Evolutionary conservation across 352 stramenopile species (phyloP).

Genomic region (Blastocystis sp.): DNA sequence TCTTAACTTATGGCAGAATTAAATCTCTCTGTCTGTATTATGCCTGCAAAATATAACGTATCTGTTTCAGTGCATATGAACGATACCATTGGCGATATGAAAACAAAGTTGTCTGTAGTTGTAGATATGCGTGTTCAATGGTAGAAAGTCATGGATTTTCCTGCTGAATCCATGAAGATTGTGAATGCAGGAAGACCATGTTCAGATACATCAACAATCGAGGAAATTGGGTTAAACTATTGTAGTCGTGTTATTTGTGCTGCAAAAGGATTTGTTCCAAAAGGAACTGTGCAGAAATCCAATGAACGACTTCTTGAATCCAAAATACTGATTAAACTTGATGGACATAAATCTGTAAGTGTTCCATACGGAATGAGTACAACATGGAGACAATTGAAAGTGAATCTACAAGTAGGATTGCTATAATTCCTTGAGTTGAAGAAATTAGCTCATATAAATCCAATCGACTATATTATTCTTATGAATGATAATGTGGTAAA

Average conservation of each 20-base stretch:
- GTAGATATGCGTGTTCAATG: neutral
- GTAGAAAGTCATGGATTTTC: constrained; percentile 46
- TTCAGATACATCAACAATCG: constrained; percentile 27
- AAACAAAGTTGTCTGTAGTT: constrained; percentile 3
- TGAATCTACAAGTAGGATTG: constrained; percentile 18
- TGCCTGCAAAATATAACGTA: constrained; percentile 4
- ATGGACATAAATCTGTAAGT: constrained; percentile 15
- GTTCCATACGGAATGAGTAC: constrained; percentile 33
- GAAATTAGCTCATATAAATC: constrained; percentile 30
- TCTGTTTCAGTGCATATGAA: constrained; percentile 13
- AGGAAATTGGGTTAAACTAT: constrained; percentile 54
- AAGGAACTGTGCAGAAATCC: neutral
- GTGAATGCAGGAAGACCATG: constrained; percentile 41
- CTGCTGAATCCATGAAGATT: constrained; percentile 37
- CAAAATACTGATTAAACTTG: constrained; percentile 28
- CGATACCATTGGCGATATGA: constrained; percentile 43
- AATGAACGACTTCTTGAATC: neutral
- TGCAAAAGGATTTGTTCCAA: constrained; percentile 2
- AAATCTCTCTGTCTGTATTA: constrained; percentile 29
- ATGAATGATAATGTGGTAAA: constrained; percentile 41
- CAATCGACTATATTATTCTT: constrained; percentile 28
- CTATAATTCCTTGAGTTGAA: neutral
- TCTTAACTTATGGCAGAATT: constrained; percentile 25
- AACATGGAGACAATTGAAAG: constrained; percentile 53
- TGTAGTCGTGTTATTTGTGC: constrained; percentile 54